Evolutionary conservation across 2,329 filamentous ascomycete species (phyloP), one percentile per base, ranked within the genome.

Genomic region (Hysterium pulicare): DNA sequence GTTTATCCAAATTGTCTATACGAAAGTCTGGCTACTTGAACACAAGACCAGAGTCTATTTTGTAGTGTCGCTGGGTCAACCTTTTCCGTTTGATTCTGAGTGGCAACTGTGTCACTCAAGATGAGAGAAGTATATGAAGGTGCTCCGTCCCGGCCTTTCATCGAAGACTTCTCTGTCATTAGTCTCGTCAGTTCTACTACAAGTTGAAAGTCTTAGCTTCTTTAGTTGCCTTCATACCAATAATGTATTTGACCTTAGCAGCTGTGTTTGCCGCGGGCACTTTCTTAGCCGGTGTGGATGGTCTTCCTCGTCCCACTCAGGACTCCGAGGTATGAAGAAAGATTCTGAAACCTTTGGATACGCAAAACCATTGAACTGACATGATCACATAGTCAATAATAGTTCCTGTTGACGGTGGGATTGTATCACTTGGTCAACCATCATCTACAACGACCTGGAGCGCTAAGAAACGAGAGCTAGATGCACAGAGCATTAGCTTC

Each of bases 1-100:
- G 15, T 38, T 38, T 30, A 38, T 38, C 23, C 22, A 38, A 28
- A 38, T 38, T 38, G 21, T 38, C 21, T 16, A 38, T 38, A 38
- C 36, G 36, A 38, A 28, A 38, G 21, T 28, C 36, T 38, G 15
- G 36, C n/a, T 30, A 11, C n/a, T n/a, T n/a, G n/a, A n/a, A n/a
- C n/a, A n/a, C n/a, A n/a, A n/a, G n/a, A n/a, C n/a, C n/a, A n/a
- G n/a, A n/a, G n/a, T n/a, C n/a, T n/a, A n/a, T n/a, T n/a, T n/a
- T n/a, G n/a, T n/a, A n/a, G n/a, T n/a, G n/a, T n/a, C n/a, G n/a
- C n/a, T n/a, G n/a, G n/a, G n/a, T n/a, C n/a, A n/a, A n/a, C n/a
- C n/a, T n/a, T 17, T 30, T 6, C n/a, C 32, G n/a, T 17, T 34
- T 20, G 32, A 19, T 17, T 8, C 19, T n/a, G 5, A 28, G 24